These are phyloP conservation scores for Stramenopiles sp. DNA, from an alignment of 352 stramenopile genomes.

Conservation along the genomic window DNA sequence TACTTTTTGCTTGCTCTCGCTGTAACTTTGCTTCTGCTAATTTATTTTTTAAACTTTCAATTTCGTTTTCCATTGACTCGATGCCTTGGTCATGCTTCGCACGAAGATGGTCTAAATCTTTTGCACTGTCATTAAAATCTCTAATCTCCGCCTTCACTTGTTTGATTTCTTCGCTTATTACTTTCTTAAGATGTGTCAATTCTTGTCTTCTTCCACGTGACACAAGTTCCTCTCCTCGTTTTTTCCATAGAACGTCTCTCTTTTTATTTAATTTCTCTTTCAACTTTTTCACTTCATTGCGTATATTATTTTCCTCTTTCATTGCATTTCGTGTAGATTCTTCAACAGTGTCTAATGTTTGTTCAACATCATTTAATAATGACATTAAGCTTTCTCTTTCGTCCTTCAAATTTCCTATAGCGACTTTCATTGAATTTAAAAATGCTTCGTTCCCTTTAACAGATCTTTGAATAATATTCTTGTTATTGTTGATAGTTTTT, in stretches of 20 bases:
- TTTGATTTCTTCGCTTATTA: neutral
- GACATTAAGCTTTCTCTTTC: neutral
- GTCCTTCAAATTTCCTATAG: neutral
- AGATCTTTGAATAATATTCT: neutral
- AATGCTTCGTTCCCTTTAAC: neutral
- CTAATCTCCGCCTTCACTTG: neutral
- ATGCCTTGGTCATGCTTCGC: neutral
- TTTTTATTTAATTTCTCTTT: neutral
- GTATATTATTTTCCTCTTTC: neutral
- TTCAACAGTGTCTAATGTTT: neutral
- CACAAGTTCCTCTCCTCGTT: neutral
- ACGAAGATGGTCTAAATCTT: neutral
- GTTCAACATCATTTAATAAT: neutral
- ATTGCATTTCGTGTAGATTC: neutral
- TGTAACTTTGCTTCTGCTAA: neutral
- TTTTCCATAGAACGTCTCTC: neutral
- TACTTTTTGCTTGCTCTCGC: neutral
- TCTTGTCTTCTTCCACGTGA: neutral
- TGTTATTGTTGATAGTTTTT: neutral
- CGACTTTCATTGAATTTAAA: neutral
- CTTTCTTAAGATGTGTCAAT: neutral
- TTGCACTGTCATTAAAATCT: neutral
- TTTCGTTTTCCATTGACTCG: neutral
- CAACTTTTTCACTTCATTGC: neutral
- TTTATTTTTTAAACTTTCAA: neutral